A percentile compares a stretch with the other conserved stretches of the same genome.
Evolutionary conservation across 352 stramenopile species (phyloP).

Genomic region (Globisporangium polare): DNA sequence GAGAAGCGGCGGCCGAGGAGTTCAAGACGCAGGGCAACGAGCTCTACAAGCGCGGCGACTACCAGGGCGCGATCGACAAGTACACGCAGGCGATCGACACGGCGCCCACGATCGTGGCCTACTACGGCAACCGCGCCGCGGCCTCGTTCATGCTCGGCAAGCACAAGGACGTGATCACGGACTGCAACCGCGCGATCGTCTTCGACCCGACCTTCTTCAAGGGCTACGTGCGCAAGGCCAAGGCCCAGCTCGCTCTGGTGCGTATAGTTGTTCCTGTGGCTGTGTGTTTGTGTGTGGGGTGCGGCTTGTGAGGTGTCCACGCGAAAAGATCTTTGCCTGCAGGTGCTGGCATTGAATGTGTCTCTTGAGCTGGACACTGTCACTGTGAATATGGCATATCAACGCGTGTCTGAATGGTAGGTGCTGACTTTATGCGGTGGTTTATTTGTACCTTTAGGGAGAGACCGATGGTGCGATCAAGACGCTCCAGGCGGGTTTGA

Average conservation of each 20-base stretch:
- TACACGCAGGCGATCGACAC: slow-evolving; percentile 91
- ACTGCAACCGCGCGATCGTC: slow-evolving; percentile 89
- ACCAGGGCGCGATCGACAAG: slow-evolving; percentile 83
- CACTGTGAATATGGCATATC: background rate
- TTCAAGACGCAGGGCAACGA: slow-evolving; percentile 89
- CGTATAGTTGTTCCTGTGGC: background rate
- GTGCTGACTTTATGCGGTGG: background rate
- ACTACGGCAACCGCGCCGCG: slow-evolving; percentile 90
- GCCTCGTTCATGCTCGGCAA: slow-evolving; percentile 89
- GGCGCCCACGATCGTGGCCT: slow-evolving; percentile 77
- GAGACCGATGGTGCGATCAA: slow-evolving; percentile 69
- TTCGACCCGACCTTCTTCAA: slow-evolving; percentile 90
- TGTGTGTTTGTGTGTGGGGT: background rate
- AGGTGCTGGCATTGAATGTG: background rate
- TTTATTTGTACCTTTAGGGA: slow-evolving; percentile 29
- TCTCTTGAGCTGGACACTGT: background rate
- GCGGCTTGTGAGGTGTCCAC: background rate
- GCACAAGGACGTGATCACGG: slow-evolving; percentile 87
- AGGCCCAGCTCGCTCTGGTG: slow-evolving; percentile 79
- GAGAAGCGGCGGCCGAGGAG: slow-evolving; percentile 60
- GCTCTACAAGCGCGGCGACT: slow-evolving; percentile 90
- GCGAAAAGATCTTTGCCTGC: slow-evolving; percentile 1
- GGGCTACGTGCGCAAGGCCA: slow-evolving; percentile 89
- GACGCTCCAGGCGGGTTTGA: slow-evolving; percentile 66
- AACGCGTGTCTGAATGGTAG: background rate